These are phyloP conservation scores for Nannochloris sp. DNA, from an alignment of 139 green algal species.

Conservation along the genomic window DNA sequence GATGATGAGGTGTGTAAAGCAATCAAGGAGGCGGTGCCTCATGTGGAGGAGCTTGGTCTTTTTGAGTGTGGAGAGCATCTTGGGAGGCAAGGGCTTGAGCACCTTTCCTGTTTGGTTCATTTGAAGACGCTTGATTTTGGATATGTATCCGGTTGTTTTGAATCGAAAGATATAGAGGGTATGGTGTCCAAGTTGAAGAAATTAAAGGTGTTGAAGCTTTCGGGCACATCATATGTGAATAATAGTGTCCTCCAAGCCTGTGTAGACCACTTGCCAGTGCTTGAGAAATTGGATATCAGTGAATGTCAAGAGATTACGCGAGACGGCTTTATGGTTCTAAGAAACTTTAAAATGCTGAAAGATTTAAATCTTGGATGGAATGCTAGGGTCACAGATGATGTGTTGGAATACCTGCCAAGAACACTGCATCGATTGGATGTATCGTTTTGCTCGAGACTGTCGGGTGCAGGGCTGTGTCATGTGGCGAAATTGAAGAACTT, in stretches of 20 bases:
- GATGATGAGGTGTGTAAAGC: slow-evolving; percentile 16
- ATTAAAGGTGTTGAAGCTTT: slow-evolving; percentile 21
- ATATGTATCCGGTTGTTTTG: slow-evolving; percentile 18
- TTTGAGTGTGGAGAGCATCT: slow-evolving; percentile 27
- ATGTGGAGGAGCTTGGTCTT: slow-evolving; percentile 13
- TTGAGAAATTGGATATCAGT: slow-evolving; percentile 19
- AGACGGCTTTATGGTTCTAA: slow-evolving; percentile 4
- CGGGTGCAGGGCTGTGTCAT: background rate
- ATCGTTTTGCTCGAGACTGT: background rate
- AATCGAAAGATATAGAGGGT: slow-evolving; percentile 2
- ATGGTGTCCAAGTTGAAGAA: slow-evolving; percentile 6
- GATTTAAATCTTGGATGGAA: slow-evolving; percentile 28
- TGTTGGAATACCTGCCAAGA: slow-evolving; percentile 7
- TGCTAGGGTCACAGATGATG: slow-evolving; percentile 6
- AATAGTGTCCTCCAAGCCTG: slow-evolving; percentile 8
- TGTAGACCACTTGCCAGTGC: background rate
- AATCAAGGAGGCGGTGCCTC: slow-evolving; percentile 3
- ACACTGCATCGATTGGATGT: background rate
- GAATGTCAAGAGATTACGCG: slow-evolving; percentile 21
- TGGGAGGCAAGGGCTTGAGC: slow-evolving; percentile 5
- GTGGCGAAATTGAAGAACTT: background rate
- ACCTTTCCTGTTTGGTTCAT: background rate
- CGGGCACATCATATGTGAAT: slow-evolving; percentile 1
- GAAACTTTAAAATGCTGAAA: slow-evolving; percentile 4
- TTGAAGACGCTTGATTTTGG: slow-evolving; percentile 26